Conservation (phyloP, 73 alveolate genomes). For the Uronychia setigera region DNA sequence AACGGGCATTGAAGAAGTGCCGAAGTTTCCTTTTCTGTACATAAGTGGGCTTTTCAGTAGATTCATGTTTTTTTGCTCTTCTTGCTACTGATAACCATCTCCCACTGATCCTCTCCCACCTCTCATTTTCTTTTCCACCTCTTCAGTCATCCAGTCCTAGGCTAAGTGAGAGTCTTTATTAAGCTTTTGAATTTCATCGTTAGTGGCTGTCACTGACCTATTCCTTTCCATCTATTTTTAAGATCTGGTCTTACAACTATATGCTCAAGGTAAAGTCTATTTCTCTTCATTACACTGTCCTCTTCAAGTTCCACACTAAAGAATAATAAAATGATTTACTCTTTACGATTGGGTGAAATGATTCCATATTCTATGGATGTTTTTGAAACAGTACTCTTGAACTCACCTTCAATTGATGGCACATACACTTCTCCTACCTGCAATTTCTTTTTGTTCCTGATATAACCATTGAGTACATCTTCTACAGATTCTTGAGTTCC, state of each 20-base stretch:
- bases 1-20: no score
- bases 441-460: no score
- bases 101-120: no score
- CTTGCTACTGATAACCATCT: no score
- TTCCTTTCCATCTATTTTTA: background rate
- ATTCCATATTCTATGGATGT: background rate
- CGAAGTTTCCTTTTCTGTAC: no score
- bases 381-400: background rate
- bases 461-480: background rate
- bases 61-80: no score
- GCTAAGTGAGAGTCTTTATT: background rate
- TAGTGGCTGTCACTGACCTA: background rate
- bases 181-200: background rate
- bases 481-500: background rate
- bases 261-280: background rate
- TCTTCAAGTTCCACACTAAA: background rate
- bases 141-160: constrained; percentile 1
- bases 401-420: background rate
- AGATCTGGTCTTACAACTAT: background rate
- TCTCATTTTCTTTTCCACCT: background rate
- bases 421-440: background rate
- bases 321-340: background rate
- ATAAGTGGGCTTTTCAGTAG: no score
- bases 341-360: background rate
- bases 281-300: background rate